phyloP scores from a whole-genome alignment of 202 grass and related monocot genomes.

The Eragrostis tef region DNA sequence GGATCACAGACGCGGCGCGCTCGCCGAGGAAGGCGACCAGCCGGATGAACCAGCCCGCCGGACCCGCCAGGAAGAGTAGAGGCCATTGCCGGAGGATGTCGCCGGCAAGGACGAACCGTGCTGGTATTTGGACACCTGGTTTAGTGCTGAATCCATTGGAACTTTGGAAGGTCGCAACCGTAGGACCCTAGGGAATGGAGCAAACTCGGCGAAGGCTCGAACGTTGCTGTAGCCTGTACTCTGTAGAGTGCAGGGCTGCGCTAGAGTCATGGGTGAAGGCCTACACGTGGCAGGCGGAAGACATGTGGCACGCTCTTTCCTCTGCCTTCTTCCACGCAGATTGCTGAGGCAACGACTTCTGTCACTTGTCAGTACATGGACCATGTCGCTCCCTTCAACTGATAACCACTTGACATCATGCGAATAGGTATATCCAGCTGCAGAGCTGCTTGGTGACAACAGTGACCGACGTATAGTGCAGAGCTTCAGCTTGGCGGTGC shows the following conservation, averaged over 20 bases:
- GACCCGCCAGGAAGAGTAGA: slow-evolving; percentile 17
- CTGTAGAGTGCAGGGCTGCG: background rate
- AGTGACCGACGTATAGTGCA: background rate
- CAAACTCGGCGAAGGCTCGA: slow-evolving; percentile 2
- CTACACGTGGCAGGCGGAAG: slow-evolving; percentile 37
- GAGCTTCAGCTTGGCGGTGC: background rate
- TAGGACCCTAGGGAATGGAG: background rate
- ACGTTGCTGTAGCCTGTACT: slow-evolving; percentile 12
- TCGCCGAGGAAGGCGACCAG: slow-evolving; percentile 34
- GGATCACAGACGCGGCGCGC: slow-evolving; percentile 11
- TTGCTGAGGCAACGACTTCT: slow-evolving; percentile 1
- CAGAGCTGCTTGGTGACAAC: background rate
- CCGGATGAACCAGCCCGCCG: slow-evolving; percentile 33
- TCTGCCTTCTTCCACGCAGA: background rate
- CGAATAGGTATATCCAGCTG: no score
- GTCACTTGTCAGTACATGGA: background rate
- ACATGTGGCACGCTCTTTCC: slow-evolving; percentile 22
- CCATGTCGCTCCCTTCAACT: no score
- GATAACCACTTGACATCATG: background rate
- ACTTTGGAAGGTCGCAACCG: background rate
- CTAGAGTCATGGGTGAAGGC: background rate
- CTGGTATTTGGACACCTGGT: background rate
- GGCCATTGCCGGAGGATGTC: background rate
- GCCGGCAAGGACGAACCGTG: background rate
- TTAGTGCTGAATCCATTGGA: slow-evolving; percentile 19